Evolutionary conservation across 2,329 filamentous ascomycete genomes (phyloP), one percentile per base, ranked within the genome.

Genomic region (Chaetomium sp.): DNA sequence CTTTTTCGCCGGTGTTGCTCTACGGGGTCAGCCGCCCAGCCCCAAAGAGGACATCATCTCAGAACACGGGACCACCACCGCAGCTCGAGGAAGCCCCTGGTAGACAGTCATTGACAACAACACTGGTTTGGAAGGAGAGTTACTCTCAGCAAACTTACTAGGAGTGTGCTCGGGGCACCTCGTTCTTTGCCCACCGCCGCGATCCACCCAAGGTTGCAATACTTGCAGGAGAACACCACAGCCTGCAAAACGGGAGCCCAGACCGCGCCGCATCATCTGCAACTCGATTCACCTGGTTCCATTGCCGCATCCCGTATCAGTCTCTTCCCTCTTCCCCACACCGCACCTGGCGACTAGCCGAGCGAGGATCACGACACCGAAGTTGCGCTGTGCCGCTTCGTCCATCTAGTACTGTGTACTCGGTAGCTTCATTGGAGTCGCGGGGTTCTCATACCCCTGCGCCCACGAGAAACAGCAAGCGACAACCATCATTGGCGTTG

Each of bases 351-450:
- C 34, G 49, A 49, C 44, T 40, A 41, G 44, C 49, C 49, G 44
- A 49, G 45, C 51, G 53, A 53, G 53, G 44, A 46, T 50, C 49
- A 35, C 47, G 53, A 40, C 53, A 47, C 54, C 45, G 51, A 54
- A 54, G 58, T 62, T 27, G 19, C 19, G 19, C 19, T 27, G 19
- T 27, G 19, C 19, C 19, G 19, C 19, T 27, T 27, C 19, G 19
- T 27, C 19, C 19, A 27, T 27, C 61, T 62, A 64, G 50, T 42
- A 44, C 34, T 44, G 14, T 46, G 53, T 45, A 50, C 56, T 14
- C 49, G 61, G 63, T 61, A 63, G 58, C 55, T 48, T 61, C 59
- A 56, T 51, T 55, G 54, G 52, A 53, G 56, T 59, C 55, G 55
- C 55, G 45, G 52, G 53, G 53, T 38, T 49, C 55, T 43, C 36